A percentile compares a stretch with the other conserved stretches of the same genome.
Evolutionary conservation across 129 eudicot species (phyloP).

Genomic region (Solidago caesia): DNA sequence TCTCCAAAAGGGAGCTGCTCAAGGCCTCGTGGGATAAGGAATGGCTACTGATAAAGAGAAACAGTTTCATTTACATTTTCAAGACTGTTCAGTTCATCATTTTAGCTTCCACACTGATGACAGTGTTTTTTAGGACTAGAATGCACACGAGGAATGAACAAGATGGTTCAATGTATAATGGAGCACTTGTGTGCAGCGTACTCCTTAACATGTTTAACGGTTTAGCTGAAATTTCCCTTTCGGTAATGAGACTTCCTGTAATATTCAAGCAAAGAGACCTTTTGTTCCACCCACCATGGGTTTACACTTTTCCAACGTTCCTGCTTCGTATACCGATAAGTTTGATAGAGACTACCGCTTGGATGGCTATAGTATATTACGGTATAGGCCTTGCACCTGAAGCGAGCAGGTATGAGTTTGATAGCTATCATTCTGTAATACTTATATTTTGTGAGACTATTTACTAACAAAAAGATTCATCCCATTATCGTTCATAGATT

Average conservation of each 20-base stretch:
- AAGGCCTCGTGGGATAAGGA: slow-evolving; percentile 72
- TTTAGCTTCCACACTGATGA: slow-evolving; percentile 45
- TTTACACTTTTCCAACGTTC: slow-evolving; percentile 64
- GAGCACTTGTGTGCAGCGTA: slow-evolving; percentile 51
- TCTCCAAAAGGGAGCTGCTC: slow-evolving; percentile 52
- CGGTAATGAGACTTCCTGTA: slow-evolving; percentile 72
- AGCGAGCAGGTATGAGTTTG: slow-evolving; percentile 79
- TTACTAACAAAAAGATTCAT: background rate
- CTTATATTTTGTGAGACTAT: background rate
- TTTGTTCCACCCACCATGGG: slow-evolving; percentile 80
- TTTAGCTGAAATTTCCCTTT: slow-evolving; percentile 64
- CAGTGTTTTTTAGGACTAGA: slow-evolving; percentile 50
- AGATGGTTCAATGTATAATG: slow-evolving; percentile 58
- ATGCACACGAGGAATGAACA: slow-evolving; percentile 51
- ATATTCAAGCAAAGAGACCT: slow-evolving; percentile 82
- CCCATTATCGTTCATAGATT: slow-evolving; percentile 45
- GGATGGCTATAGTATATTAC: slow-evolving; percentile 57
- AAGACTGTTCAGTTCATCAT: slow-evolving; percentile 57
- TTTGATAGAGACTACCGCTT: slow-evolving; percentile 54
- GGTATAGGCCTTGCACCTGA: slow-evolving; percentile 81
- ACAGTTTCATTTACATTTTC: slow-evolving; percentile 65
- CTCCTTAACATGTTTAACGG: slow-evolving; percentile 73
- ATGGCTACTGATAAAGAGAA: slow-evolving; percentile 73
- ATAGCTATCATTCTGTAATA: too few relatives aligned
- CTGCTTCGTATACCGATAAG: slow-evolving; percentile 60